A percentile compares a stretch with the other conserved stretches of the same genome.
phyloP scores from a whole-genome alignment of 1,284 basidiomycete genomes.

The Gymnopus androsaceus region DNA sequence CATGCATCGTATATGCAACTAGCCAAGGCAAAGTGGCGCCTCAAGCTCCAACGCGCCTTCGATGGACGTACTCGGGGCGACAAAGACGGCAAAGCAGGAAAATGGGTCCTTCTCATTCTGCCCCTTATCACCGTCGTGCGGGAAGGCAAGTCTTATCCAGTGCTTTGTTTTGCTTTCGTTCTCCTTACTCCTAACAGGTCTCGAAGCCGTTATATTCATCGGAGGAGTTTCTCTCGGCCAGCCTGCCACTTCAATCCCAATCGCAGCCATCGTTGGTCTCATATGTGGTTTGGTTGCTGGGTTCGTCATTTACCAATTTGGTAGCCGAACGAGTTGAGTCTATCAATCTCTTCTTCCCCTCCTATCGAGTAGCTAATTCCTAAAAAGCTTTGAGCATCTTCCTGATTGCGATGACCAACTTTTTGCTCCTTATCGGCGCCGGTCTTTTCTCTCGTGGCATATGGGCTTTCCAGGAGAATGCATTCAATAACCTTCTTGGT shows the following conservation, averaged over 20 bases:
- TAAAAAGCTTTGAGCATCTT: constrained; percentile 71
- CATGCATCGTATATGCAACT: not conserved
- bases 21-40: constrained; percentile 87
- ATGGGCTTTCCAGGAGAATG: constrained; percentile 70
- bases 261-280: constrained; percentile 84
- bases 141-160: constrained; percentile 60
- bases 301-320: constrained; percentile 74
- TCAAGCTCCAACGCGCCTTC: constrained; percentile 84
- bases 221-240: constrained; percentile 88
- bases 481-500: constrained; percentile 73
- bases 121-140: constrained; percentile 89
- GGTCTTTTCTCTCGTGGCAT: constrained; percentile 81
- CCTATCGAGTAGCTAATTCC: not conserved
- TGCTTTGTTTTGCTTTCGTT: not conserved
- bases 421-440: constrained; percentile 89
- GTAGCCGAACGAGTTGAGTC: constrained; percentile 69
- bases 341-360: not conserved
- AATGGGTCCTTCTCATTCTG: constrained; percentile 86
- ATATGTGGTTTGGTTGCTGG: constrained; percentile 73
- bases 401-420: constrained; percentile 85
- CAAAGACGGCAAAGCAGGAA: constrained; percentile 52
- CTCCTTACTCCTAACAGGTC: constrained; percentile 38
- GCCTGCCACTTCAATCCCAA: constrained; percentile 81
- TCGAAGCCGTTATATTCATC: constrained; percentile 93
- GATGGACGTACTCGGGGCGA: constrained; percentile 44